phyloP scores from a whole-genome alignment of 345 rosid species.

The Melaleuca quinquenervia region DNA sequence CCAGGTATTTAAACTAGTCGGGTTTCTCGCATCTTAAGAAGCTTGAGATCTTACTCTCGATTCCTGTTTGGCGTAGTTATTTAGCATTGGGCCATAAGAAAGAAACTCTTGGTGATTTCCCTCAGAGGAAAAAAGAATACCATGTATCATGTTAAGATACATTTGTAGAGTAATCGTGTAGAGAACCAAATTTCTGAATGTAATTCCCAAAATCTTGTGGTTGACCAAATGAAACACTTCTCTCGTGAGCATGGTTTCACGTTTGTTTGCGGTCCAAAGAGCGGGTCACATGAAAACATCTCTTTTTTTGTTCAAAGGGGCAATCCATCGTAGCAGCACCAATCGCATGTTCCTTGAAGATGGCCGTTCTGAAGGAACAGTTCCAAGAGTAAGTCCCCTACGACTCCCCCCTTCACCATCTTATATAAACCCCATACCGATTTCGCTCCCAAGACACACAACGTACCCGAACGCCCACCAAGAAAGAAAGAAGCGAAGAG shows the following conservation, averaged over 20 bases:
- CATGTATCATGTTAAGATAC: too few species aligned
- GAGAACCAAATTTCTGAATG: too few species aligned
- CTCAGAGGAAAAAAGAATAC: too few species aligned
- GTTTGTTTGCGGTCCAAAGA: not conserved
- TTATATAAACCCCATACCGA: not conserved
- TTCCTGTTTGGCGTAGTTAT: too few species aligned
- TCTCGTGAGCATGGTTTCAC: not conserved
- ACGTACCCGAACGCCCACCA: not conserved
- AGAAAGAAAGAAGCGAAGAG: not conserved
- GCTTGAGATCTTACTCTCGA: too few species aligned
- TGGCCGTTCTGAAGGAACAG: not conserved
- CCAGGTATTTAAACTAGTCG: too few species aligned
- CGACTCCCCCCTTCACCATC: not conserved
- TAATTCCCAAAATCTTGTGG: not conserved
- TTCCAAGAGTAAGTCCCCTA: not conserved
- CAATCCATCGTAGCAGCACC: not conserved
- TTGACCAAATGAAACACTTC: not conserved
- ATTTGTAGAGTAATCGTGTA: too few species aligned
- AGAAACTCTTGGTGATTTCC: too few species aligned
- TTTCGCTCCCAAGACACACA: not conserved
- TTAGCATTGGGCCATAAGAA: too few species aligned
- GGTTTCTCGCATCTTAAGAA: too few species aligned
- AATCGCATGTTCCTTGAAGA: not conserved
- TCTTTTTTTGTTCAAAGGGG: not conserved
- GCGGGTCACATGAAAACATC: not conserved